Evolutionary conservation across 2,329 filamentous ascomycete genomes (phyloP), one percentile per base, ranked within the genome.

Genomic region (Alternaria sp.): DNA sequence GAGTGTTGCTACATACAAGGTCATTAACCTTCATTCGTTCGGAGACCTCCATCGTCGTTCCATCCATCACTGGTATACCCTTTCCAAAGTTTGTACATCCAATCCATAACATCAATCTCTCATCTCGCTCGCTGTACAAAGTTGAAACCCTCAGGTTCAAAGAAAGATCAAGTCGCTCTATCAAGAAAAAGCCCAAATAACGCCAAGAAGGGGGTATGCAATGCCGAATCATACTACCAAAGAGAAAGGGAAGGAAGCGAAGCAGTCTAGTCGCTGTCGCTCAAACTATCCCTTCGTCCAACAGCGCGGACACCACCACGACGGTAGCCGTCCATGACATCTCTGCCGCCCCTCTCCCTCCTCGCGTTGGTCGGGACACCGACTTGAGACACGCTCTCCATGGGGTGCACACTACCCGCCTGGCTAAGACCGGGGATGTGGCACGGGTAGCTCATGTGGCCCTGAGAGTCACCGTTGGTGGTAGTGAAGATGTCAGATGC

Each of bases 391-490:
- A 81, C 75, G 55, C 79, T 81, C 64, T 81, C 79, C 46, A 74
- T 73, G 2, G 74, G 71, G 20, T 71, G 73, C 6, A 79, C 77
- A 33, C 77, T 80, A 28, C 71, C 75, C 0, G 77, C 76, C 37
- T 66, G 63, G 62, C 81, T 85, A 70, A 88, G 68, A 0, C 84
- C 86, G 0, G 87, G 86, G 53, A 89, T 86, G 9, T 86, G 83
- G 76, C 87, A 86, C 25, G 85, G 84, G 70, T 89, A 89, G 51
- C 81, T 82, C 75, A 86, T 87, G 12, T 85, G 87, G 10, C 86
- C 85, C 1, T 80, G 80, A 6, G 80, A 55, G 15, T 74, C 80
- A 20, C 77, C 76, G 45, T 75, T 77, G 3, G 81, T 76, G 23
- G 84, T 80, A 6, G 74, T 78, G 74, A 78, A 79, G 65, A 78